phyloP scores from a whole-genome alignment of 2,329 filamentous ascomycete species.

The Arthrobotrys pseudoclavata region DNA sequence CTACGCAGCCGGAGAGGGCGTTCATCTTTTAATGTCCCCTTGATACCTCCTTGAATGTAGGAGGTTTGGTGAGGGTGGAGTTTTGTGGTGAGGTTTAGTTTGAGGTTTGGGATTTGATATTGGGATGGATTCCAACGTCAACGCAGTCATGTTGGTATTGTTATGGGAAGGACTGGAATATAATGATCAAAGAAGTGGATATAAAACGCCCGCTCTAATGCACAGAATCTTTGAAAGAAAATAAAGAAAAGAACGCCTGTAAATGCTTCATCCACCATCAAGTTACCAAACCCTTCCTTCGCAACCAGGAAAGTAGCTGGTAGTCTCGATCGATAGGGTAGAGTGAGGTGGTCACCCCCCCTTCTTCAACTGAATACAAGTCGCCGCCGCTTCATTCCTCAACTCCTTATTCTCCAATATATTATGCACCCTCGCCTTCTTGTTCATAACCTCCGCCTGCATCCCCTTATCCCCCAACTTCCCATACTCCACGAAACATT shows the following conservation, averaged over 20 bases:
- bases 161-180: neutral
- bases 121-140: slow-evolving; percentile 2
- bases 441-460: slow-evolving; percentile 83
- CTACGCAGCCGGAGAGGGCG: slow-evolving; percentile 69
- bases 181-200: neutral
- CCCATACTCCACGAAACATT: slow-evolving; percentile 75
- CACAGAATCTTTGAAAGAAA: neutral
- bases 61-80: neutral
- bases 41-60: neutral
- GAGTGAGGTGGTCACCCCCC: slow-evolving; percentile 62
- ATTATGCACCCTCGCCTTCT: slow-evolving; percentile 83
- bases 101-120: neutral
- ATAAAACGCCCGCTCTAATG: slow-evolving; percentile 6
- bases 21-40: slow-evolving; percentile 51
- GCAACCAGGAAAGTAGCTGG: no score
- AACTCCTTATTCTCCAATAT: slow-evolving; percentile 75
- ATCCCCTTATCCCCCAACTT: slow-evolving; percentile 77
- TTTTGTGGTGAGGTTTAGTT: neutral
- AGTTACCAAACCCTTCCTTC: neutral
- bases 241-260: slow-evolving; percentile 1
- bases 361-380: slow-evolving; percentile 74
- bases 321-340: neutral
- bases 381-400: slow-evolving; percentile 77
- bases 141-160: neutral
- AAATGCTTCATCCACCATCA: slow-evolving; percentile 15